These are phyloP conservation scores for Mycena haematopus DNA, from an alignment of 768 basidiomycete species.

Conservation along the genomic window DNA sequence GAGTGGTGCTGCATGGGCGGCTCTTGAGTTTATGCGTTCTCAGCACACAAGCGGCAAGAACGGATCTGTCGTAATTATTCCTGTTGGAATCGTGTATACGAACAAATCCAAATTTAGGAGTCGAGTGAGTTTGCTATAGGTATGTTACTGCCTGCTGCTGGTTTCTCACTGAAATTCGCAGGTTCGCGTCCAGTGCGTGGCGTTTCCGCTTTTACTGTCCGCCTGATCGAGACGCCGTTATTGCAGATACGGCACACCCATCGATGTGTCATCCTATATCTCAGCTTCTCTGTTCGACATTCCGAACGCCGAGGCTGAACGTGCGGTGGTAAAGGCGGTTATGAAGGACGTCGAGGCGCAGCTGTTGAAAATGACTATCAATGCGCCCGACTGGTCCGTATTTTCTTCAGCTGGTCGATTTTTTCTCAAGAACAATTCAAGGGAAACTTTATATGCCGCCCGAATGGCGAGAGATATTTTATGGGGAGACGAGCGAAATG, in stretches of 20 bases:
- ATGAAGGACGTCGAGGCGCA: conserved; percentile 56
- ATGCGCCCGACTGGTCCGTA: conserved; percentile 71
- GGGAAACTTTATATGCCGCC: conserved; percentile 68
- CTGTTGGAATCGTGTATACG: conserved; percentile 73
- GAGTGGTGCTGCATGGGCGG: conserved; percentile 76
- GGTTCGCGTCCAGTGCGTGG: conserved; percentile 34
- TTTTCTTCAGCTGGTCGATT: conserved; percentile 16
- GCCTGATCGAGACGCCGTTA: background rate
- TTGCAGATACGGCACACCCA: conserved; percentile 60
- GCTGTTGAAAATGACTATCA: conserved; percentile 61
- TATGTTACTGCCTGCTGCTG: background rate
- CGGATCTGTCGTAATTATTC: conserved; percentile 53
- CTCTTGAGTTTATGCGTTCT: conserved; percentile 65
- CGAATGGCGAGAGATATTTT: conserved; percentile 64
- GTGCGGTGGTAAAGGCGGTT: conserved; percentile 61
- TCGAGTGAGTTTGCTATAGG: conserved; percentile 45
- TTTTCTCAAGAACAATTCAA: conserved; percentile 32
- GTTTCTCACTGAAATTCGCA: background rate
- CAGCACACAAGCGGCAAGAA: conserved; percentile 32
- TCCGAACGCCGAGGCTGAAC: conserved; percentile 45
- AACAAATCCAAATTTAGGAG: conserved; percentile 72
- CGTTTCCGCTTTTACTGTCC: conserved; percentile 1
- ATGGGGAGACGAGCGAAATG: conserved; percentile 53
- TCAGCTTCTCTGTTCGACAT: conserved; percentile 51
- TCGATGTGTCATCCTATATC: conserved; percentile 36